These are phyloP conservation scores for Fusarium aywerte DNA, from an alignment of 2,329 filamentous ascomycete species.

Conservation along the genomic window DNA sequence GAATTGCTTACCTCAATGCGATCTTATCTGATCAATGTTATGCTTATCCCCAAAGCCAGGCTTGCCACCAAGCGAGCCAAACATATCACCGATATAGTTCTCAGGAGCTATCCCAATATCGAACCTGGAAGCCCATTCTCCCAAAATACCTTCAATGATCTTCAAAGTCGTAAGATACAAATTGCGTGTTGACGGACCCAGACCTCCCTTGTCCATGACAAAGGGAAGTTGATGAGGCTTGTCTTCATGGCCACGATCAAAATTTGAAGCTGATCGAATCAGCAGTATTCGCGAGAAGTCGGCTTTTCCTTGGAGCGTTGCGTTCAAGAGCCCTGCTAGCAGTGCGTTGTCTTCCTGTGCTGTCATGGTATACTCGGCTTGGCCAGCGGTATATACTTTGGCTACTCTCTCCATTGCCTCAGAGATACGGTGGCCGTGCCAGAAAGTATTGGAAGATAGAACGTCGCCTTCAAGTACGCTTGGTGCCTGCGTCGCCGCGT, in stretches of 20 bases:
- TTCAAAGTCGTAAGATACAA: slow-evolving; percentile 30
- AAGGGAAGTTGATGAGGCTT: slow-evolving; percentile 34
- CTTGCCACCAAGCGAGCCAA: slow-evolving; percentile 33
- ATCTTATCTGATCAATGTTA: background rate
- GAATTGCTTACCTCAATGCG: background rate
- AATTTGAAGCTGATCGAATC: slow-evolving; percentile 37
- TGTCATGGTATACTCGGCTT: slow-evolving; percentile 37
- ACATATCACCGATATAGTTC: slow-evolving; percentile 37
- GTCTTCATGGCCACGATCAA: slow-evolving; percentile 34
- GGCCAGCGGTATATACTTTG: slow-evolving; percentile 24
- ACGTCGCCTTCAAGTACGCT: slow-evolving; percentile 34
- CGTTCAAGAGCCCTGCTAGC: slow-evolving; percentile 26
- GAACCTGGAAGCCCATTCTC: slow-evolving; percentile 23
- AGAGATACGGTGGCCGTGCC: slow-evolving; percentile 33
- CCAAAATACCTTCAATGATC: slow-evolving; percentile 24
- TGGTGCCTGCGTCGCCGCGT: slow-evolving; percentile 11
- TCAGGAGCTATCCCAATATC: slow-evolving; percentile 5
- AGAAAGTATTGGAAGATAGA: slow-evolving; percentile 38
- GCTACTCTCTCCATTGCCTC: slow-evolving; percentile 37
- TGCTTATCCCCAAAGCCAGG: slow-evolving; percentile 31
- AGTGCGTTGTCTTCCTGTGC: slow-evolving; percentile 39
- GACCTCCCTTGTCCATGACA: slow-evolving; percentile 36
- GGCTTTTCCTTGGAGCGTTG: slow-evolving; percentile 20
- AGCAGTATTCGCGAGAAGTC: slow-evolving; percentile 35
- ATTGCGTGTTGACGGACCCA: slow-evolving; percentile 33